Evolutionary conservation across 192 early-diverging fungal species (phyloP), one percentile per base, ranked within the genome.

Genomic region (Globomyces pollinis-pini): DNA sequence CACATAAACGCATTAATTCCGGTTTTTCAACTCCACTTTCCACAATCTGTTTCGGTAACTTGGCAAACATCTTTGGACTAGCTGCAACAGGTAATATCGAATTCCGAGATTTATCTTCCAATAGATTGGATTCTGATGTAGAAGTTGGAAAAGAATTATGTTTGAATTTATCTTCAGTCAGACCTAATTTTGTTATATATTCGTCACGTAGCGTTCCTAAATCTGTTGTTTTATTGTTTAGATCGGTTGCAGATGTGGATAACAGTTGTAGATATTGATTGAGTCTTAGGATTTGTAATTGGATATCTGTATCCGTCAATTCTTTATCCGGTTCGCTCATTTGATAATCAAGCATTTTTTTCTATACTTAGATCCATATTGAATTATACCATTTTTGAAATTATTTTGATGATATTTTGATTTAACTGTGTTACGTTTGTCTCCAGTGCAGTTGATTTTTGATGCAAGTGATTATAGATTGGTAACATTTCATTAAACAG

Each of bases 1-100:
- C 77, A n/a, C 57, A 65, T 39, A 81, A 45, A 20, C 79, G 32
- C 79, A 81, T 80, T 54, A 80, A 20, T 52, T 81, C 79, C 33
- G 58, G 55, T 51, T 80, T 81, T 26, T 66, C 61, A 34, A 81
- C 31, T 18, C 60, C 51, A 2, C 75, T 56, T 24, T 59, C 55
- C 42, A 60, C 20, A n/a, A 81, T 64, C 42, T 74, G 68, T 42
- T 62, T 52, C 2, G 79, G 79, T 16, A 81, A 57, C 32, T 80
- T 80, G 3, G 71, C 47, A 60, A 72, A 80, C 63, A 75, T 47
- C 36, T 77, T 74, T 6, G 50, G 50, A 47, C 23, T 26, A 1
- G 8, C 28, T 47, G 23, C 23, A 0, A 18, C 15, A 4, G 11
- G 41, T 12, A 26, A 20, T 0, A 47, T 26, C 8, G 44, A 47